Conservation (phyloP, 2,329 filamentous ascomycete genomes). For the Magnaporthiopsis incrustans region DNA sequence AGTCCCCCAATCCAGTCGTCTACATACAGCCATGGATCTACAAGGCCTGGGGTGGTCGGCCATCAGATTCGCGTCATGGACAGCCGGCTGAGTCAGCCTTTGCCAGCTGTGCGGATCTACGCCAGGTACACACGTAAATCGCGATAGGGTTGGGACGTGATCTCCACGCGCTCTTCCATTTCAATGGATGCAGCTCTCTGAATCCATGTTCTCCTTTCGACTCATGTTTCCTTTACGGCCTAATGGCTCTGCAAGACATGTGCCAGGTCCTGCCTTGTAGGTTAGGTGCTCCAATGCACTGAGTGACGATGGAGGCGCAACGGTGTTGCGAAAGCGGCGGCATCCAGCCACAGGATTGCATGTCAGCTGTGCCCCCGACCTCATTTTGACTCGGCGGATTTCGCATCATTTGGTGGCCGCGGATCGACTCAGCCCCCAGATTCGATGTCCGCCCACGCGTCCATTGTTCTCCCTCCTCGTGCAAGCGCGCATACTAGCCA, state of each 20-base stretch:
- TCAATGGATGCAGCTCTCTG: not conserved
- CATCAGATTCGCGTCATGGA: not conserved
- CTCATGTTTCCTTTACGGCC: not conserved
- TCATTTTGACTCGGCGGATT: not conserved
- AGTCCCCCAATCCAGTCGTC: no score
- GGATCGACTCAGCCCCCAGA: not conserved
- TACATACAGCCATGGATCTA: no score
- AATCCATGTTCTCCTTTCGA: not conserved
- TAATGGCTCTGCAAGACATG: not conserved
- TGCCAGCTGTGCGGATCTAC: not conserved
- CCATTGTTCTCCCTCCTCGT: no score
- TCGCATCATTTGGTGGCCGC: not conserved
- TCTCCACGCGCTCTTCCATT: not conserved
- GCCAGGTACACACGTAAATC: not conserved
- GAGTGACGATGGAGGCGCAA: not conserved
- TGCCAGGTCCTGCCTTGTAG: not conserved
- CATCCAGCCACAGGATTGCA: not conserved
- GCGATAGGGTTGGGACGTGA: not conserved
- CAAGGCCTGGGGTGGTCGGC: no score
- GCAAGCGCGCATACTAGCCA: not conserved
- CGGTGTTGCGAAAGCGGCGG: no score
- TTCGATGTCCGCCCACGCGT: not conserved
- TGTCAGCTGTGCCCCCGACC: not conserved
- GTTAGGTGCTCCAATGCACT: not conserved
- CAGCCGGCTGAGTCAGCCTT: not conserved